Conservation (phyloP, 495 filamentous ascomycete species). For the Stereocaulon alpinum region DNA sequence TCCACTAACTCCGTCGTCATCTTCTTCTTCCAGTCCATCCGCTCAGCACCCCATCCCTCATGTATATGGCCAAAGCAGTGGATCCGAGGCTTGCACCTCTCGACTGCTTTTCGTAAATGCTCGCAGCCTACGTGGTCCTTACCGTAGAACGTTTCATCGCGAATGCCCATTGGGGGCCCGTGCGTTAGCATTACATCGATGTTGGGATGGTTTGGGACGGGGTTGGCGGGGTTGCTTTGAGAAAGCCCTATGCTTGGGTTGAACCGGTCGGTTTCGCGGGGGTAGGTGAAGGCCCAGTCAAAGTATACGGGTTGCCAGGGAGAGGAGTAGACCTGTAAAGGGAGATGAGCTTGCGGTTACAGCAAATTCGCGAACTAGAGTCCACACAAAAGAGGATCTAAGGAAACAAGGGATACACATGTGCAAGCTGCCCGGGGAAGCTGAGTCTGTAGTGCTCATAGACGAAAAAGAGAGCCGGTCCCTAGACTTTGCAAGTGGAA, state of each 20-base stretch:
- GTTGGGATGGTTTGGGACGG: slow-evolving; percentile 32
- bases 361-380: background rate
- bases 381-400: no score
- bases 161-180: slow-evolving; percentile 52
- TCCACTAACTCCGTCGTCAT: slow-evolving; percentile 8
- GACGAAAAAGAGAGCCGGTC: no score
- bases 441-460: no score
- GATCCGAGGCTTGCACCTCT: slow-evolving; percentile 36
- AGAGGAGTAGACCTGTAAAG: slow-evolving; percentile 45
- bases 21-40: slow-evolving; percentile 42
- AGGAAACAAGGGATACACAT: background rate
- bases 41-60: slow-evolving; percentile 60
- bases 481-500: no score
- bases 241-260: slow-evolving; percentile 27
- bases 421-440: background rate
- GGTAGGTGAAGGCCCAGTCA: slow-evolving; percentile 56
- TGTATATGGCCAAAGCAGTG: slow-evolving; percentile 57
- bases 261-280: slow-evolving; percentile 41
- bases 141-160: slow-evolving; percentile 37
- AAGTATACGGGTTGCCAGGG: slow-evolving; percentile 56
- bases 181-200: slow-evolving; percentile 67
- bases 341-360: background rate
- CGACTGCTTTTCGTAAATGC: slow-evolving; percentile 35
- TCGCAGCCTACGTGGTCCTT: slow-evolving; percentile 37
- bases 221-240: slow-evolving; percentile 27